Evolutionary conservation across 2,329 filamentous ascomycete genomes (phyloP), one percentile per base, ranked within the genome.

Genomic region (Pseudonectria foliicola): DNA sequence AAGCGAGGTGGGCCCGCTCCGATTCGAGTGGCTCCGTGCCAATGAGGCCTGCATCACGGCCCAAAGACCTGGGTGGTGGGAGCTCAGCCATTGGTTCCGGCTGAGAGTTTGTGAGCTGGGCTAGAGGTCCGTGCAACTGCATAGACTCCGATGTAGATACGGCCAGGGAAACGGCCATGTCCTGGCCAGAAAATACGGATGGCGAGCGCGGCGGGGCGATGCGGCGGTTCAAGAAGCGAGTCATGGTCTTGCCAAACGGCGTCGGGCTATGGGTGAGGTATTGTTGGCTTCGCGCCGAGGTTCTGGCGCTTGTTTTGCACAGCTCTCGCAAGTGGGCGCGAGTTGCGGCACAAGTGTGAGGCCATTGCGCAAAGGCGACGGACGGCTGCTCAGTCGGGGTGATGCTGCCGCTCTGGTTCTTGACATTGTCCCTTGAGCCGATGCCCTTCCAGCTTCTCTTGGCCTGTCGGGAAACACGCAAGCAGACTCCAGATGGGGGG

Each of bases 371-470:
- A 39, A 69, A 80, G 2, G 69, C 62, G 29, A 63, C 64, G 4
- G 62, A 45, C 14, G 53, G 48, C 34, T 71, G 67, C 1, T 57
- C 67, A 8, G 70, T 78, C 6, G 75, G 75, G 2, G 75, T 80
- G 30, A 60, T 64, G 50, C 71, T 76, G 13, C 71, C 68, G 49
- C 70, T 77, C 50, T 68, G 68, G 33, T 44, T 44, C 12, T 59
- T 57, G 13, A 51, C 38, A 27, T 47, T 48, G 10, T 33, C 43
- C 35, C 62, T 56, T 6, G 61, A 49, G 42, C 69, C 77, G 3
- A 73, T 68, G 2, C 77, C 77, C 52, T 76, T 81, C 79, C 79
- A 83, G 49, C 73, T 81, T 50, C 74, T 66, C 59, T 73, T 80
- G 13, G 78, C 72, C 49, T 80, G 75, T 43, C 78, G 68, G n/a